Evolutionary conservation across 2,329 filamentous ascomycete genomes (phyloP).

Genomic region (Colletotrichum graminicola): DNA sequence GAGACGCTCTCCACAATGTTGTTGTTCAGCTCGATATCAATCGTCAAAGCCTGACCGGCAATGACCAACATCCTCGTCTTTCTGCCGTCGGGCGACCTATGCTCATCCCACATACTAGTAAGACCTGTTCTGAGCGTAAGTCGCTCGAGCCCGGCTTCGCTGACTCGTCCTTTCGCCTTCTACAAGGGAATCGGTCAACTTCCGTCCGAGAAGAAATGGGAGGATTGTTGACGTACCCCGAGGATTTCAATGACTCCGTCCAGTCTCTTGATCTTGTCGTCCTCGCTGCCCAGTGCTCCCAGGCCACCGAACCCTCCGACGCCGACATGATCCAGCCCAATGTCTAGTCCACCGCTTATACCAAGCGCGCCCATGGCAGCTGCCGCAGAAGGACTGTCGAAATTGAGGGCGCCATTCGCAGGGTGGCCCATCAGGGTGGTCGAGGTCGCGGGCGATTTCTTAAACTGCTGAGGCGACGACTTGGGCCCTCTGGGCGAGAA

Average conservation of each 20-base stretch:
- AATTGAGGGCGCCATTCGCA: constrained; percentile 63
- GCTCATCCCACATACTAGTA: constrained; percentile 71
- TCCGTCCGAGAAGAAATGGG: constrained; percentile 47
- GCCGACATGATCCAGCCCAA: constrained; percentile 64
- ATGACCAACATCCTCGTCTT: constrained; percentile 70
- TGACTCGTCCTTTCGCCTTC: constrained; percentile 71
- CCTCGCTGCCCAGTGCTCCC: constrained; percentile 59
- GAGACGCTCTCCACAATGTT: constrained; percentile 73
- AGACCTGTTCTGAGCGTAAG: constrained; percentile 76
- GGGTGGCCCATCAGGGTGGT: constrained; percentile 62
- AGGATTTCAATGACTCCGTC: constrained; percentile 64
- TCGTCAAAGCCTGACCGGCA: constrained; percentile 69
- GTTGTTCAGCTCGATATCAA: constrained; percentile 73
- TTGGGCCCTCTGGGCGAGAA: constrained; percentile 70
- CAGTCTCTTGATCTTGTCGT: constrained; percentile 67
- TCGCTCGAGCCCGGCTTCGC: constrained; percentile 80
- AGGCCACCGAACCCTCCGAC: constrained; percentile 59
- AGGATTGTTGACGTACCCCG: constrained; percentile 56
- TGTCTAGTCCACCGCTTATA: constrained; percentile 64
- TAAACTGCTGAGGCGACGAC: constrained; percentile 74
- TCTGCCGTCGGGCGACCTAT: constrained; percentile 59
- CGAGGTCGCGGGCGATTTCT: constrained; percentile 70
- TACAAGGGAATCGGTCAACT: constrained; percentile 2
- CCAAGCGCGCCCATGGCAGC: constrained; percentile 70
- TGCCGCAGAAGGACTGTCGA: constrained; percentile 74